Evolutionary conservation across 352 stramenopile species (phyloP), one percentile per base, ranked within the genome.

Genomic region (Halophytophthora batemanensis): DNA sequence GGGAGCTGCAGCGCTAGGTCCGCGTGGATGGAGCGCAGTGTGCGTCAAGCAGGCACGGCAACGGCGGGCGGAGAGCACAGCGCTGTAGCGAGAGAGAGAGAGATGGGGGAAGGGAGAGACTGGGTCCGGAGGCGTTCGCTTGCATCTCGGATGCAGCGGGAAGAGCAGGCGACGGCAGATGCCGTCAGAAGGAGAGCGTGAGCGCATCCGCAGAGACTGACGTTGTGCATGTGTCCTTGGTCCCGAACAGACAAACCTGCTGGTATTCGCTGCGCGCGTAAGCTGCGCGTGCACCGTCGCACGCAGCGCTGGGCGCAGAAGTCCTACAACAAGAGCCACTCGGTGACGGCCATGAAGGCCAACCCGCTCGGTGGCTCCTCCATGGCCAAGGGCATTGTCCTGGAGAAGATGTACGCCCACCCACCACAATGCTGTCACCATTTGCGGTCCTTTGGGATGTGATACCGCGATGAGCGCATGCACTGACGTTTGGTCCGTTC

Each of bases 381-480:
- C 62, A 99, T 99, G 97, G 96, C 97, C 66, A 99, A 99, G 92
- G 98, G 97, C 76, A 99, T 99, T 76, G 98, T 99, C 34, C 86
- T 99, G 39, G 98, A 99, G 79, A 99, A 99, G 91, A 99, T 99
- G 73, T 91, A 70, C 54, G 76, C 70, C 21, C 12, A 40, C 45
- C 3, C 2, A 38, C 6, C 41, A n/a, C 12, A 8, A 41, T 38
- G 2, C 2, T 21, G 14, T 13, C 33, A 22, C n/a, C 18, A n/a
- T 45, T 25, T 15, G 19, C 25, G 14, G 10, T 31, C 18, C 23
- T 13, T 35, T 12, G 23, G 36, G 31, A 33, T 18, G 34, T n/a
- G 15, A 14, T 58, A n/a, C 18, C 52, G 33, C 25, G 8, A 31
- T 8, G 8, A 4, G 25, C 4, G 25, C 25, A 10, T 8, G 4